phyloP scores from a whole-genome alignment of 2,329 filamentous ascomycete genomes.

The Ophiostoma sp. region DNA sequence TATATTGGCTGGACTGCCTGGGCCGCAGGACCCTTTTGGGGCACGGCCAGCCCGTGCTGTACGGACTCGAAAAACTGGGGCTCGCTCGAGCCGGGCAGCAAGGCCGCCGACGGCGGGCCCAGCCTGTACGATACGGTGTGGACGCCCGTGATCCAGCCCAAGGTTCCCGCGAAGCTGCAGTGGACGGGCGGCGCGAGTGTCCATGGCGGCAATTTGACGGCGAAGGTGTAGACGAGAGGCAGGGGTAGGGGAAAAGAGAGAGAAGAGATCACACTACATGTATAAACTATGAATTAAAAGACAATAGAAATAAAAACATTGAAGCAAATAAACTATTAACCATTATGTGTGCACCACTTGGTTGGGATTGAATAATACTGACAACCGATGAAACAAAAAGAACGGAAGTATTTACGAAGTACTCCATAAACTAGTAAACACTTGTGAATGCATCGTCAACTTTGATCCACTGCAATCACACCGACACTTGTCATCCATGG shows the following conservation, averaged over 20 bases:
- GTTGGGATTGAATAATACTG: too few species aligned
- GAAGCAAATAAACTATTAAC: not conserved
- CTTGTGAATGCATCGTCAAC: too few species aligned
- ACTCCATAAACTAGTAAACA: too few species aligned
- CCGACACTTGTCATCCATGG: not conserved
- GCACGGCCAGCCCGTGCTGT: constrained; percentile 41
- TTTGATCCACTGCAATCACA: not conserved
- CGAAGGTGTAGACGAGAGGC: not conserved
- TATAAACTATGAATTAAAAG: not conserved
- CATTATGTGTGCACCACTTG: too few species aligned
- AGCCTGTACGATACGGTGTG: constrained; percentile 50
- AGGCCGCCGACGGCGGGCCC: constrained; percentile 44
- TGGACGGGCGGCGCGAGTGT: constrained; percentile 24
- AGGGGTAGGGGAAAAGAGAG: not conserved
- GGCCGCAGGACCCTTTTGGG: constrained; percentile 52
- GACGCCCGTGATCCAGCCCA: constrained; percentile 46
- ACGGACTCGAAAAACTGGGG: constrained; percentile 44
- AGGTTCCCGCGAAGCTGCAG: constrained; percentile 32
- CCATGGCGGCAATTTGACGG: constrained; percentile 16
- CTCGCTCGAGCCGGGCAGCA: constrained; percentile 49
- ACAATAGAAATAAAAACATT: not conserved
- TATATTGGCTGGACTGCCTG: constrained; percentile 55
- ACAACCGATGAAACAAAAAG: too few species aligned
- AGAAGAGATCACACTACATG: not conserved
- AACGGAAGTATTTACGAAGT: too few species aligned